Base-by-base conservation (phyloP, 805 yeast species). In the Schwanniomyces pseudopolymorphus region DNA sequence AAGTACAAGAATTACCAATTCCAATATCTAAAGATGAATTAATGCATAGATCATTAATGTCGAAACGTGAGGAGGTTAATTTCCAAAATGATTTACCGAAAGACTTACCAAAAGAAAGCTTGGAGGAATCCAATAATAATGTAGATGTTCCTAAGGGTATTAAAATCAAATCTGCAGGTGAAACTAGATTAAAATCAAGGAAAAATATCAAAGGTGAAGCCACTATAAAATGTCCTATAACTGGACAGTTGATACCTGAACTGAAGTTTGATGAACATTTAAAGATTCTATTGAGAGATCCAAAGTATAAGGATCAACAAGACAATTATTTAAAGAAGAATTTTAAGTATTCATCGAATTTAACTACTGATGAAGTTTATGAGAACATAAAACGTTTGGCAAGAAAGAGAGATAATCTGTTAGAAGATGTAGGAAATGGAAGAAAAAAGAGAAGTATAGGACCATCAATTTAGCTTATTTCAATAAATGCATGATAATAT, bases 171-270 rank as follows among this genome's bases (percentile, higher is more conserved):
- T 77, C 87, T 2, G 88, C 87, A 3, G 96, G 96, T 3, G 83
- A 84, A 44, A 77, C 89, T 1, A 67, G 96, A 56, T 58, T 52
- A 58, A 76, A 62, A 60, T 69, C 50, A 38, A 49, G 49, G 40
- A 26, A 24, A 37, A 5, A 19, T 2, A 22, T 27, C 3, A 36
- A 31, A 9, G 31, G 22, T 8, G 77, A 67, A 47, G 67, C 61
- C 7, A 53, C 69, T 40, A 77, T 90, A 35, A 76, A 72, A 51
- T 89, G 96, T 59, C 97, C 97, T n/a, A 71, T 87, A 35, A 87
- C 96, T 0, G 84, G 84, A 1, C 77, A 81, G 56, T 57, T 76
- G 58, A 77, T 91, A 1, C 85, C 91, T 0, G 94, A 87, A 54
- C 73, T 76, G 36, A 70, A 84, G 51, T 89, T 86, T 59, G 85